Base-by-base conservation (phyloP, 495 filamentous ascomycete species). In the Penicillium ucsense region DNA sequence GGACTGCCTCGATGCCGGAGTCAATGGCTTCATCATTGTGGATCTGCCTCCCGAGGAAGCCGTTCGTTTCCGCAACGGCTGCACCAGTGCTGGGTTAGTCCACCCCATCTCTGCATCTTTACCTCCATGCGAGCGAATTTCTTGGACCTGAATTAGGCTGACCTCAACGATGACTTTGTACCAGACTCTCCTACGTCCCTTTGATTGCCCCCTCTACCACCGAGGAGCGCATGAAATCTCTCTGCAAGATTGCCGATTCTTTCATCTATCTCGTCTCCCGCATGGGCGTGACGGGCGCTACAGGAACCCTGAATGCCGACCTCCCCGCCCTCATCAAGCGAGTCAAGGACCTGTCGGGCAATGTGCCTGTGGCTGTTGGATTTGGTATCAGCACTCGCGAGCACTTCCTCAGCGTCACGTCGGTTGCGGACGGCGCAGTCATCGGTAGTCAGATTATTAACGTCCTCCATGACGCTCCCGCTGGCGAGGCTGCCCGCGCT, bases 201-300 rank as follows among this genome's bases (percentile, higher is more conserved):
- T 76, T 98, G 6, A 94, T 98, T 59, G 91, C 92, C 10, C 92
- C 92, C 20, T 81, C 91, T 3, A 96, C 92, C 2, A 90, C 89
- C 10, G 86, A 92, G 47, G 65, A 78, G 40, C 87, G 92, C 45
- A 92, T 97, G 88, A 89, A 89, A 67, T 70, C 94, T 4, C 81
- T 98, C 28, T 98, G 92, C 78, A 82, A 86, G 66, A 94, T 98
- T 43, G 92, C 92, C 54, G 91, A 96, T 67, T 94, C 89, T 4
- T 98, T 98, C 74, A 94, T 98, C 66, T 98, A 98, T 62, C 91
- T 98, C 47, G 94, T 97, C 29, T 97, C 92, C 3, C 79, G 91
- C 49, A 95, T 96, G 87, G 92, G 92, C 51, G 89, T 95, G 34
- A 98, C 92, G 2, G 92, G 92, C 52, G 92, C 88, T 20, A 83